Evolutionary conservation across 2,329 filamentous ascomycete genomes (phyloP).

Genomic region (Cordyceps javanica): DNA sequence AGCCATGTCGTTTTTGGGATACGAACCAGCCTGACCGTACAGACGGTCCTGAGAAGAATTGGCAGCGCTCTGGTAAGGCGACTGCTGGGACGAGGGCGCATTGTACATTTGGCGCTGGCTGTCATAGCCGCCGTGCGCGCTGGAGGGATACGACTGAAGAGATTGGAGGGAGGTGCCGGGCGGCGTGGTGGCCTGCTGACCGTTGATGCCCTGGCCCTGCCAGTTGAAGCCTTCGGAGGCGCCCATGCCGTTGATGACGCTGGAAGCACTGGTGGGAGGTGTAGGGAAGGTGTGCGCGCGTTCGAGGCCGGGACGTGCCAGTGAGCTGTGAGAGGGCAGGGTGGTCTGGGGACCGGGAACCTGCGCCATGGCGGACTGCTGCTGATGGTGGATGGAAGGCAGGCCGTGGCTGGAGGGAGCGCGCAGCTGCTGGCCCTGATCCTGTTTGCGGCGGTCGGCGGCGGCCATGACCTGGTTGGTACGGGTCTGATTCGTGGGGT

Average conservation of each 20-base stretch:
- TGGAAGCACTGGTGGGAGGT: conserved; percentile 86
- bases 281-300: conserved; percentile 91
- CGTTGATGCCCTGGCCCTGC: conserved; percentile 56
- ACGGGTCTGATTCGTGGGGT: conserved; percentile 79
- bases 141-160: conserved; percentile 70
- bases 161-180: conserved; percentile 70
- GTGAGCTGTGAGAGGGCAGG: conserved; percentile 60
- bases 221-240: conserved; percentile 77
- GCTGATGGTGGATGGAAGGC: conserved; percentile 65
- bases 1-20: conserved; percentile 84
- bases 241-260: conserved; percentile 69
- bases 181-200: conserved; percentile 72
- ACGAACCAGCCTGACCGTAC: conserved; percentile 60
- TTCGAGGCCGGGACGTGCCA: conserved; percentile 71
- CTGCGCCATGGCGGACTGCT: conserved; percentile 49
- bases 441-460: conserved; percentile 68
- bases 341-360: conserved; percentile 52
- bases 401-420: conserved; percentile 48
- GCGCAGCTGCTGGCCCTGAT: conserved; percentile 56
- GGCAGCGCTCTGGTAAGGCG: conserved; percentile 62
- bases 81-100: conserved; percentile 60
- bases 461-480: conserved; percentile 85
- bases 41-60: conserved; percentile 57
- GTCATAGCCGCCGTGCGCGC: conserved; percentile 63
- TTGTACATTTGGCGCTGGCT: conserved; percentile 73